phyloP scores from a whole-genome alignment of 2,329 filamentous ascomycete genomes.

The Venturia aucupariae region DNA sequence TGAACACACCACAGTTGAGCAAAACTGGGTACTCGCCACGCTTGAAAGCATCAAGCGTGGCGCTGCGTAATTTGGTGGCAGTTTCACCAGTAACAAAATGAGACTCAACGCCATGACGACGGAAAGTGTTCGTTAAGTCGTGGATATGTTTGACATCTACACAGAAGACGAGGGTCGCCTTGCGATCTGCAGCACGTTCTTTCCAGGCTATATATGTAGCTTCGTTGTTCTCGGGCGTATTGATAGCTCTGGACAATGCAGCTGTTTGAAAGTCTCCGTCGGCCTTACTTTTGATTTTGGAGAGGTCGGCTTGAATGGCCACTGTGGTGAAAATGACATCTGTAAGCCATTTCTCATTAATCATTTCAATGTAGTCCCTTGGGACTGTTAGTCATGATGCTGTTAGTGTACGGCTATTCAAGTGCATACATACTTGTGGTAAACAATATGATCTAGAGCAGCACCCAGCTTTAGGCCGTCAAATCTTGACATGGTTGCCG shows the following conservation, averaged over 20 bases:
- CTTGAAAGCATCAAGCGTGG: constrained; percentile 67
- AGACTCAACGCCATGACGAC: constrained; percentile 69
- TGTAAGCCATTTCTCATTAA: constrained; percentile 83
- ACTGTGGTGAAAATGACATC: constrained; percentile 94
- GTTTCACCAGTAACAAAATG: constrained; percentile 81
- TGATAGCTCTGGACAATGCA: constrained; percentile 74
- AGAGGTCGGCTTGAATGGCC: constrained; percentile 69
- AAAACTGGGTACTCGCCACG: constrained; percentile 72
- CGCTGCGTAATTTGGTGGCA: constrained; percentile 54
- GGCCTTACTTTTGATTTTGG: constrained; percentile 52
- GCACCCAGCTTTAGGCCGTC: constrained; percentile 75
- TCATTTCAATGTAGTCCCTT: constrained; percentile 65
- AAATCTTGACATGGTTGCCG: constrained; percentile 69
- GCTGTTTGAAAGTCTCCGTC: constrained; percentile 71
- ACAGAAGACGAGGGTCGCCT: constrained; percentile 88
- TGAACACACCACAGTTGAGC: constrained; percentile 92
- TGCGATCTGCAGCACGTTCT: constrained; percentile 60
- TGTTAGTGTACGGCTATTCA: not conserved
- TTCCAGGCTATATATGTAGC: constrained; percentile 82
- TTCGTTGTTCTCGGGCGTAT: constrained; percentile 71
- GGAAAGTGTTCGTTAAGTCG: constrained; percentile 66
- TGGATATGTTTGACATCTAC: constrained; percentile 79
- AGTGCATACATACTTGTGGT: constrained; percentile 55
- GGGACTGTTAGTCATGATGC: not conserved
- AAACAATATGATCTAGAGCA: constrained; percentile 91